Conservation (phyloP, 2,329 filamentous ascomycete species). For the Paraphaeosphaeria minitans region DNA sequence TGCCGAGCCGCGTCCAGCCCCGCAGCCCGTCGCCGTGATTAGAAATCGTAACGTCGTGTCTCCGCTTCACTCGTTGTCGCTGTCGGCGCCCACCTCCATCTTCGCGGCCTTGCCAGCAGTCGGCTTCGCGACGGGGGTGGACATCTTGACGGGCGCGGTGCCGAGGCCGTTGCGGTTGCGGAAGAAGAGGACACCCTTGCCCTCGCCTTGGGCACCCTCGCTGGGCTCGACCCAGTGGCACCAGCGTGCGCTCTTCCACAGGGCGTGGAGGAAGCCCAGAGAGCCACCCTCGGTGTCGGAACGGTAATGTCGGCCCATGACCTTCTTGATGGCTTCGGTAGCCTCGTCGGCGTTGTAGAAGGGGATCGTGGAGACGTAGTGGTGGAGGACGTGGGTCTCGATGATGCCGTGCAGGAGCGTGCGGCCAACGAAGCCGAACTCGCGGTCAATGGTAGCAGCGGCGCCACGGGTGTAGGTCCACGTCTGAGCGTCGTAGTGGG, state of each 20-base stretch:
- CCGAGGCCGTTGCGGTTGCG: slow-evolving; percentile 91
- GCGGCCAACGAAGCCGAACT: slow-evolving; percentile 95
- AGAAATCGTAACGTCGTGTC: slow-evolving; percentile 8
- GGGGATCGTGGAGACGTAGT: slow-evolving; percentile 94
- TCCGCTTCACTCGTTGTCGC: slow-evolving; percentile 36
- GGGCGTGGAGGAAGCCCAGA: slow-evolving; percentile 77
- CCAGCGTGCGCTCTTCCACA: slow-evolving; percentile 81
- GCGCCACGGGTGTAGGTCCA: slow-evolving; percentile 96
- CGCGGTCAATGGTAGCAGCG: slow-evolving; percentile 93
- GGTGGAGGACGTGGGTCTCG: slow-evolving; percentile 96
- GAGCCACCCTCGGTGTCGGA: slow-evolving; percentile 77
- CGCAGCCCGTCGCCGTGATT: background rate
- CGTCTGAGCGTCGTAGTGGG: slow-evolving; percentile 83
- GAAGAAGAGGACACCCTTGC: slow-evolving; percentile 89
- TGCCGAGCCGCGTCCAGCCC: background rate
- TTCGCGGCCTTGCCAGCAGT: slow-evolving; percentile 40
- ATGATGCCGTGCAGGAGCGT: slow-evolving; percentile 92
- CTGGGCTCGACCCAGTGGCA: slow-evolving; percentile 99
- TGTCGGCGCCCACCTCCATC: slow-evolving; percentile 43
- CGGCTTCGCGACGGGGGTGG: slow-evolving; percentile 32
- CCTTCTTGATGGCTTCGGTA: slow-evolving; percentile 86
- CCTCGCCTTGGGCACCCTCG: slow-evolving; percentile 77
- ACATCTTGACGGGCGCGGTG: slow-evolving; percentile 57
- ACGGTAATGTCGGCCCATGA: slow-evolving; percentile 97
- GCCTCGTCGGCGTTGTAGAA: slow-evolving; percentile 98